These are phyloP conservation scores for Xylogone sp. DNA, from an alignment of 2,329 filamentous ascomycete species.

Conservation along the genomic window DNA sequence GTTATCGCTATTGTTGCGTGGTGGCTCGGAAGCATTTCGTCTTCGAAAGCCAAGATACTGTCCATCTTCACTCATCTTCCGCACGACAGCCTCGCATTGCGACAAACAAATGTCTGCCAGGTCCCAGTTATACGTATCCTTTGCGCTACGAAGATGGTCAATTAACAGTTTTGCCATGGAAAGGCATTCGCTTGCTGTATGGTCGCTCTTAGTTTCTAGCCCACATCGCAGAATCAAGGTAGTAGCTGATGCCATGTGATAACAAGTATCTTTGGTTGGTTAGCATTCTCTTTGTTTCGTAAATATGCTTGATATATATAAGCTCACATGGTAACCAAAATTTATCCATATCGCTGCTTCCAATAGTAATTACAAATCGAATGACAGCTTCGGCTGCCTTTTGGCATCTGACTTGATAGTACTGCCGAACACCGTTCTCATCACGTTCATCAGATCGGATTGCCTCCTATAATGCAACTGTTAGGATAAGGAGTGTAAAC, in stretches of 20 bases:
- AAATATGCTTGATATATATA: too few relatives aligned
- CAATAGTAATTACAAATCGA: constrained; percentile 18
- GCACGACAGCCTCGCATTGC: constrained; percentile 29
- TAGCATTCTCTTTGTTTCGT: too few relatives aligned
- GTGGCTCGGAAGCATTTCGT: not conserved
- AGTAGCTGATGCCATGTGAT: constrained; percentile 3
- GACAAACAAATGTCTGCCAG: constrained; percentile 17
- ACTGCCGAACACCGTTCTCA: constrained; percentile 8
- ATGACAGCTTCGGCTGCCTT: constrained; percentile 21
- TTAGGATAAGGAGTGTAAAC: not conserved
- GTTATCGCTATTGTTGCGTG: not conserved
- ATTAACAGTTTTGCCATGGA: not conserved
- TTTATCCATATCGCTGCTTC: constrained; percentile 16
- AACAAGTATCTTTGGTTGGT: not conserved
- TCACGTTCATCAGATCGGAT: constrained; percentile 4
- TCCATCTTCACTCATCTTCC: constrained; percentile 2
- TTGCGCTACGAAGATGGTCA: constrained; percentile 6
- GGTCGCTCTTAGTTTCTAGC: constrained; percentile 2
- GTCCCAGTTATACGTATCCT: constrained; percentile 23
- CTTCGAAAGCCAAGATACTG: constrained; percentile 4
- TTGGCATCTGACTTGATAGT: constrained; percentile 16
- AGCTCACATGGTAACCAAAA: constrained; percentile 28
- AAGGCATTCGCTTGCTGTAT: constrained; percentile 3
- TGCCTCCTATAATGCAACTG: constrained; percentile 2
- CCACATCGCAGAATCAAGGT: constrained; percentile 3